Base-by-base conservation (phyloP, 2,329 filamentous ascomycete genomes). In the Calcarisporium arbuscula region DNA sequence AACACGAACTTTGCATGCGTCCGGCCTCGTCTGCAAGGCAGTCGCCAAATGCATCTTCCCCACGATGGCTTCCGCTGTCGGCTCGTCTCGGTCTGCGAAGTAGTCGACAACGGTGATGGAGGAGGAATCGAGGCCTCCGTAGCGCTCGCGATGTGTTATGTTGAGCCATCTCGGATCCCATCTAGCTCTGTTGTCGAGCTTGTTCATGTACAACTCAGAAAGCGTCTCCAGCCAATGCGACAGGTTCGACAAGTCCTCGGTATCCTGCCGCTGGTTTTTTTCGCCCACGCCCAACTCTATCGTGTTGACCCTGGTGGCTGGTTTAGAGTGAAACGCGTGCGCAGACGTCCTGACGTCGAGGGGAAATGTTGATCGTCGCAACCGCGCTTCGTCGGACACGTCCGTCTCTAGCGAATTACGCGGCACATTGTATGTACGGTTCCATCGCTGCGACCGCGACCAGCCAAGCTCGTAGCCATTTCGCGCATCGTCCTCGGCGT, bases 161-260 rank as follows among this genome's bases (percentile, higher is more conserved):
- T 46, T 51, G 8, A 51, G 41, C 48, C 48, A 51, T 18, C 47
- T 42, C 6, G 49, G 45, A 25, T 49, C 48, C 45, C 46, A 52
- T 28, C 47, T 41, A 8, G 48, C 49, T 17, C 45, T 41, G 25
- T 51, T 47, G 22, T 50, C 49, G 25, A 53, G 37, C 4, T 50
- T 44, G 20, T 54, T 53, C 52, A 53, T 54, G 25, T 53, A 53
- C 9, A 54, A 20, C 30, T 53, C 52, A 0, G 50, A 50, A 15
- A 53, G 35, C 1, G 49, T 52, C 38, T 54, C 48, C 15, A 53
- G 39, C 48, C 50, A 54, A n/a, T 52, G 50, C 9, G 46, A 48
- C 16, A 50, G 33, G 14, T 47, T 43, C 0, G 44, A 49, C 15
- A 52, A 46, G 16, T 45, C 49, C 16, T 53, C 49, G 12, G 34